Base-by-base conservation (phyloP, 495 filamentous ascomycete genomes). In the Parachaetomium inaequale region DNA sequence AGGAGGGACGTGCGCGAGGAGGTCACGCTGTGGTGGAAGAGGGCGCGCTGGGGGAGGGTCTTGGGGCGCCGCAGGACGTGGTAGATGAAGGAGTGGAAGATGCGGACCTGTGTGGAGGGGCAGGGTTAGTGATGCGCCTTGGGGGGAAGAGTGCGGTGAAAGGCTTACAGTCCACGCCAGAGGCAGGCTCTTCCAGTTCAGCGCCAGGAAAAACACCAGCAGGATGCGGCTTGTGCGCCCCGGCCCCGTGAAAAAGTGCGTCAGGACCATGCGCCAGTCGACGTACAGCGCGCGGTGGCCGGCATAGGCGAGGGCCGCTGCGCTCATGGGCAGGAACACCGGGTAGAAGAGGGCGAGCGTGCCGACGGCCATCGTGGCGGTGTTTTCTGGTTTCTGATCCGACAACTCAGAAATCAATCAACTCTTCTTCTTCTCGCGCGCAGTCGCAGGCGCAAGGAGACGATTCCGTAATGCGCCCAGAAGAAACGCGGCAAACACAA, bases 111-210 rank as follows among this genome's bases (percentile, higher is more conserved):
- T 12, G 8, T n/a, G 23, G 19, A 46, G 11, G 32, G 49, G 36
- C 28, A 38, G 51, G n/a, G 29, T 15, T 29, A 40, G 42, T 11
- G 34, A n/a, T 31, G 38, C 3, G n/a, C 10, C 5, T 7, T 23
- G 31, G 11, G 42, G 25, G 14, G n/a, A 10, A 26, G 23, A 34
- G 7, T 14, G 25, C 2, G 12, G 17, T 31, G 75, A 25, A 7
- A 4, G 17, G 26, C 84, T 40, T 78, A 89, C 87, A 69, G 90
- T 88, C 89, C 89, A 93, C 14, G 83, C 80, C n/a, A 87, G 73
- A 0, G 89, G 89, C n/a, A 90, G 51, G 62, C 79, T 88, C 79
- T 93, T 92, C 78, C 86, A 75, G 68, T 91, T 90, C 12, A 79
- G 63, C 1, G 87, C 66, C 6, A 84, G 73, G 19, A 88, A 74